phyloP scores from a whole-genome alignment of 345 rosid genomes.

The Populus euphratica region DNA sequence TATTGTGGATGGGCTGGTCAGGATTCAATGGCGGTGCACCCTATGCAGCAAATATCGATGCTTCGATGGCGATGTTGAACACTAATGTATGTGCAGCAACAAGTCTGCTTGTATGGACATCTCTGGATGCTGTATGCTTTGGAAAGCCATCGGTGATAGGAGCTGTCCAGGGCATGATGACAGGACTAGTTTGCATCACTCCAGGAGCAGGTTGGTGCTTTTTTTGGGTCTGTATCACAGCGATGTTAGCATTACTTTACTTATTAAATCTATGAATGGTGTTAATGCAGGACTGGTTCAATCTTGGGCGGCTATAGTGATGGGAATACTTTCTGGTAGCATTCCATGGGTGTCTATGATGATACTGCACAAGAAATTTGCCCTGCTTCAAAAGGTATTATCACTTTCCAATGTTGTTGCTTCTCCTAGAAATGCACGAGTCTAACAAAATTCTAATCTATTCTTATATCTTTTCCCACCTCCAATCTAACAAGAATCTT shows the following conservation, averaged over 20 bases:
- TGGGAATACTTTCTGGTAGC: constrained; percentile 77
- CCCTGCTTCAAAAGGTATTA: constrained; percentile 58
- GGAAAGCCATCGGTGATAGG: constrained; percentile 92
- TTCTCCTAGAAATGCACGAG: background rate
- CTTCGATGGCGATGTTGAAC: constrained; percentile 73
- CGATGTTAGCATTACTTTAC: background rate
- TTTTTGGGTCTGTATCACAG: background rate
- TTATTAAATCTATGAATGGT: background rate
- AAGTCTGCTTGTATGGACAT: constrained; percentile 86
- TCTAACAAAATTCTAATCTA: background rate
- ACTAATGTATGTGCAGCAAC: constrained; percentile 87
- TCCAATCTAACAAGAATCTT: background rate
- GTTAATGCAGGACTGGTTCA: constrained; percentile 64
- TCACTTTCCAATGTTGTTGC: background rate
- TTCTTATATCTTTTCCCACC: background rate
- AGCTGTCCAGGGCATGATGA: constrained; percentile 93
- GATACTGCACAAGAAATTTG: constrained; percentile 73
- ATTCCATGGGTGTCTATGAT: constrained; percentile 95
- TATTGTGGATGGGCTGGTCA: constrained; percentile 97
- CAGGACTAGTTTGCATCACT: constrained; percentile 81
- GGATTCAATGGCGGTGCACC: constrained; percentile 98
- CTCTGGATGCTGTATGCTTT: constrained; percentile 75
- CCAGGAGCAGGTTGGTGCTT: constrained; percentile 72
- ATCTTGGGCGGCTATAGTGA: constrained; percentile 84
- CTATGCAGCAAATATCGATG: constrained; percentile 65